phyloP scores from a whole-genome alignment of 306 rosid genomes.

The Lithocarpus polystachyus region DNA sequence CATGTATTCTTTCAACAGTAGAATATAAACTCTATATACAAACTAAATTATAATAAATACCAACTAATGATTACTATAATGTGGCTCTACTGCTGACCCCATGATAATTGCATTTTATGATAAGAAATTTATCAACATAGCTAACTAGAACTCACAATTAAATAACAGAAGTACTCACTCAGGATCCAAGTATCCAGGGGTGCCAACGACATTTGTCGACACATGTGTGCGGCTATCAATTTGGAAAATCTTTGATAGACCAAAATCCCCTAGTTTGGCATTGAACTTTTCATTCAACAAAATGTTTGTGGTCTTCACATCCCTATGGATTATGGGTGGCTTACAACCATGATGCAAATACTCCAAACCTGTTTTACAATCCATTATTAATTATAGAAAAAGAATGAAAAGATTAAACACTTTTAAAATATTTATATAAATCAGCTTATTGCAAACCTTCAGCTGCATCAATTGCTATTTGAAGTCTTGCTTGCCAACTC shows the following conservation, averaged over 20 bases:
- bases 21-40: too few relatives aligned
- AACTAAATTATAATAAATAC: too few relatives aligned
- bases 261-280: conserved; percentile 43
- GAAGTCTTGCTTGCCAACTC: conserved; percentile 20
- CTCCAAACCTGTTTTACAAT: conserved; percentile 33
- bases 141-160: too few relatives aligned
- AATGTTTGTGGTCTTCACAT: conserved; percentile 36
- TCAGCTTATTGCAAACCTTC: not conserved
- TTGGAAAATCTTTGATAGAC: conserved; percentile 34
- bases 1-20: too few relatives aligned
- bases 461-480: conserved; percentile 15
- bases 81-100: too few relatives aligned
- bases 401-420: not conserved
- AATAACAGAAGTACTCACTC: conserved; percentile 11
- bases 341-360: conserved; percentile 40
- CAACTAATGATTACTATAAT: too few relatives aligned
- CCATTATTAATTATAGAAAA: not conserved
- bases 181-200: conserved; percentile 36
- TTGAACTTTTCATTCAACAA: conserved; percentile 33
- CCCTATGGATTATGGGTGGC: conserved; percentile 40
- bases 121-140: too few relatives aligned
- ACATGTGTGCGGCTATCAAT: conserved; percentile 18
- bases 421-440: not conserved
- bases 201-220: conserved; percentile 28
- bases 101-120: too few relatives aligned